A percentile compares a stretch with the other conserved stretches of the same genome.
These are phyloP conservation scores for Xylaria nigripes DNA, from an alignment of 495 filamentous ascomycete genomes.

Conservation along the genomic window DNA sequence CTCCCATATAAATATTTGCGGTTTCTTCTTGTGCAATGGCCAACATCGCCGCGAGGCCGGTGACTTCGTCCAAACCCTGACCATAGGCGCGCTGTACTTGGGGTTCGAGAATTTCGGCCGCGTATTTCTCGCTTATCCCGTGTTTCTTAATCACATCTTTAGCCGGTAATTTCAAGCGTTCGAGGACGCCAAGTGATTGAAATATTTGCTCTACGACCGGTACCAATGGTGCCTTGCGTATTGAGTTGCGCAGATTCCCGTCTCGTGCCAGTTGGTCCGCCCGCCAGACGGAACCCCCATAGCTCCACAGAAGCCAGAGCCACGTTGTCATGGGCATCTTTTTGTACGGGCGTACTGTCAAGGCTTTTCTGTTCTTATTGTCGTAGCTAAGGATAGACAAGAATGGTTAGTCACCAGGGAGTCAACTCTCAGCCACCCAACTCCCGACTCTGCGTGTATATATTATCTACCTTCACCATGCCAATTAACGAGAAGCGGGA, in stretches of 20 bases:
- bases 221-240: constrained; percentile 8
- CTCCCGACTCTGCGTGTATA: neutral
- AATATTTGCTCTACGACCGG: constrained; percentile 12
- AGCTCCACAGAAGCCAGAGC: constrained; percentile 12
- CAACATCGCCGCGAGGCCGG: constrained; percentile 11
- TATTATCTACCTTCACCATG: neutral
- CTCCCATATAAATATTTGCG: constrained; percentile 16
- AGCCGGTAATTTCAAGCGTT: constrained; percentile 8
- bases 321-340: constrained; percentile 12
- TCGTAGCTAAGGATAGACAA: constrained; percentile 11
- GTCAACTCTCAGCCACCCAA: neutral
- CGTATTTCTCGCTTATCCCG: constrained; percentile 16
- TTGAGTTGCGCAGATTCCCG: constrained; percentile 8
- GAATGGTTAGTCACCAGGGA: neutral
- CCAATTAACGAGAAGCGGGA: neutral
- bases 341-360: constrained; percentile 14
- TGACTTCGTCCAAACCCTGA: constrained; percentile 11
- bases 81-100: constrained; percentile 41
- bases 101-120: constrained; percentile 36
- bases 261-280: constrained; percentile 11
- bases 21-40: constrained; percentile 18
- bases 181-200: constrained; percentile 10
- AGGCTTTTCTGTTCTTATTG: neutral
- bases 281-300: constrained; percentile 16
- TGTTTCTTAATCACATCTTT: constrained; percentile 2